Evolutionary conservation across 2,329 filamentous ascomycete species (phyloP).

Genomic region (Aspergillus niger): DNA sequence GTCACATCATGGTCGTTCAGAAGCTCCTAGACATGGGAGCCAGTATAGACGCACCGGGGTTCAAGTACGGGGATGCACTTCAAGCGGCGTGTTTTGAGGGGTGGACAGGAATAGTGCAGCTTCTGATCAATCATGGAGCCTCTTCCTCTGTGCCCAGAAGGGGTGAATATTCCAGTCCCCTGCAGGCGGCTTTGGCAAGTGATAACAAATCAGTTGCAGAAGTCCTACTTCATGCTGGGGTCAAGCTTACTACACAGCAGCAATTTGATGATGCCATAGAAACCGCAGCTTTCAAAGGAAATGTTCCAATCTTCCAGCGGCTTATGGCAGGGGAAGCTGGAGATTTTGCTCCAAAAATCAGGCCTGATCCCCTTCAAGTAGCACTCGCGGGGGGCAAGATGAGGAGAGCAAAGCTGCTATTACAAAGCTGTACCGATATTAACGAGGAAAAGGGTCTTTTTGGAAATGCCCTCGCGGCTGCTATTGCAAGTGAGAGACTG

Average conservation of each 20-base stretch:
- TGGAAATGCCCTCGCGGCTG: background rate
- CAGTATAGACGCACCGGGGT: background rate
- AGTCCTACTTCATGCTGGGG: too few species aligned
- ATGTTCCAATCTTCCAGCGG: background rate
- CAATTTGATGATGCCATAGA: background rate
- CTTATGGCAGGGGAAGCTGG: background rate
- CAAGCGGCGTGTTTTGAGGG: background rate
- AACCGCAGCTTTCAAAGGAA: background rate
- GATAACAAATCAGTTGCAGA: background rate
- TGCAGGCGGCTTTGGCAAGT: background rate
- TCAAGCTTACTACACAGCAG: background rate
- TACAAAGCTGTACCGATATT: background rate
- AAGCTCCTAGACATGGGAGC: background rate
- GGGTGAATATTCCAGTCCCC: background rate
- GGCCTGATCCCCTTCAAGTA: background rate
- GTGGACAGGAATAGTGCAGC: background rate
- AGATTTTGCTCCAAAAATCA: background rate
- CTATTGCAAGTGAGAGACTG: background rate
- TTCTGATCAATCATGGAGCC: background rate
- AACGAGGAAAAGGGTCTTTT: background rate
- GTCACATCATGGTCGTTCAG: background rate
- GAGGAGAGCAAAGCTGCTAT: background rate
- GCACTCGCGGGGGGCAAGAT: background rate
- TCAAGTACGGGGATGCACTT: background rate
- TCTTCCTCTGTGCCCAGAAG: background rate